A percentile compares a stretch with the other conserved stretches of the same genome.
Conservation (phyloP, 192 early-diverging fungal species). For the Coemansia aciculifera region DNA sequence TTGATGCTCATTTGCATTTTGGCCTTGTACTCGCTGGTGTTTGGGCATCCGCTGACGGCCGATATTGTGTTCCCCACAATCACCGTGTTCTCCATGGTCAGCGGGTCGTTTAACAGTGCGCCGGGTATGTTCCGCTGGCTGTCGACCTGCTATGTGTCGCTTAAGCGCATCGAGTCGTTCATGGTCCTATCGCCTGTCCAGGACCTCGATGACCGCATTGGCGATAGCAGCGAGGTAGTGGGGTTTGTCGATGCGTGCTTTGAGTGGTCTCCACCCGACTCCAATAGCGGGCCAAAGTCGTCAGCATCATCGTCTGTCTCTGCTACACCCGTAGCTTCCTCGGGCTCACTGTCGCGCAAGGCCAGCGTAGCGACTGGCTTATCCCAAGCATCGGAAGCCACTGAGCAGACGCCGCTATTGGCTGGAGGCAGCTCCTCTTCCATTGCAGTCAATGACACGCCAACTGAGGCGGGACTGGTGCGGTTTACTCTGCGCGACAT, state of each 20-base stretch:
- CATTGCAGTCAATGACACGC: neutral
- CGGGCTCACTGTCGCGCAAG: conserved; percentile 9
- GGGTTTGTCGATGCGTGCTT: conserved; percentile 51
- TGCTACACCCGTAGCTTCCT: neutral
- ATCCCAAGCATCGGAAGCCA: neutral
- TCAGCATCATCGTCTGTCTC: neutral
- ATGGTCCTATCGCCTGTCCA: conserved; percentile 72
- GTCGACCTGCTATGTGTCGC: conserved; percentile 64
- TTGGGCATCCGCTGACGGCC: conserved; percentile 62
- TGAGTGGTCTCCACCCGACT: conserved; percentile 25
- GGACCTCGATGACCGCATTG: conserved; percentile 48
- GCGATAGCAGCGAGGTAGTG: conserved; percentile 5
- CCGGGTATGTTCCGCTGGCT: conserved; percentile 62
- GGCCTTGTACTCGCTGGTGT: conserved; percentile 58
- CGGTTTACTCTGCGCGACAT: conserved; percentile 65
- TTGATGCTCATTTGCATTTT: conserved; percentile 65
- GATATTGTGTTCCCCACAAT: conserved; percentile 71
- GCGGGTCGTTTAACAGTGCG: conserved; percentile 62
- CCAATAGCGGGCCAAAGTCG: neutral
- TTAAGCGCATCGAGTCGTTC: conserved; percentile 73
- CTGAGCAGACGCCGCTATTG: conserved; percentile 6
- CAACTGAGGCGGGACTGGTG: neutral
- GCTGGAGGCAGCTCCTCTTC: neutral
- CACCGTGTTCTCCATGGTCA: conserved; percentile 72
- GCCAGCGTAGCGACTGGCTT: neutral